Conservation (phyloP, 75 land plant genomes). For the Sequoiadendron giganteum region DNA sequence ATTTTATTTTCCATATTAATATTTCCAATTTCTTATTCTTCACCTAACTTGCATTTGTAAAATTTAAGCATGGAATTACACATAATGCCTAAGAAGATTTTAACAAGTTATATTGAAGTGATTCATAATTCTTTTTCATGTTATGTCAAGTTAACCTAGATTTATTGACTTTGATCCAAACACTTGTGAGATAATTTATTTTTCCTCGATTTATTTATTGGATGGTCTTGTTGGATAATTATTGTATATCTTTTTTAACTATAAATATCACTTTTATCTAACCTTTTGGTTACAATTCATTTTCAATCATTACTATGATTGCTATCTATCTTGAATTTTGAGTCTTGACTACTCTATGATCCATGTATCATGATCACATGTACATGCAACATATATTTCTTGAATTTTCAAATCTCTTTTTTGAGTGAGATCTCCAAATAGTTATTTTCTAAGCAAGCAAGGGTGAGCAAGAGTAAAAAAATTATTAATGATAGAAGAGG, state of each 20-base stretch:
- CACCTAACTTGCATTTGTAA: background rate
- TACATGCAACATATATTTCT: background rate
- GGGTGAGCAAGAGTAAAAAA: background rate
- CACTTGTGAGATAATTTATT: no score
- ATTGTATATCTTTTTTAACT: no score
- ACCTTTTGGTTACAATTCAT: background rate
- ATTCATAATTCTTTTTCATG: background rate
- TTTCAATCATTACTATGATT: background rate
- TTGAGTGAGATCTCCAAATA: background rate
- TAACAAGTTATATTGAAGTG: background rate
- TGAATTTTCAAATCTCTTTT: background rate
- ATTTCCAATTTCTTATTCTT: background rate
- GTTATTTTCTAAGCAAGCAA: background rate
- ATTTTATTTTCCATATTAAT: background rate
- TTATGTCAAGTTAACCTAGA: background rate
- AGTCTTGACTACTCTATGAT: background rate
- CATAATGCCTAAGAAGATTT: background rate
- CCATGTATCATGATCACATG: background rate
- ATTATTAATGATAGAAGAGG: no score
- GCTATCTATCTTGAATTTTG: background rate
- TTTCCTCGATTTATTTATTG: no score
- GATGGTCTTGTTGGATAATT: no score
- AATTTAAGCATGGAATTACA: background rate
- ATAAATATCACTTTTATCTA: background rate
- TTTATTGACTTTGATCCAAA: background rate